Evolutionary conservation across 2,329 filamentous ascomycete genomes (phyloP).

Genomic region (Nakataea oryzae): DNA sequence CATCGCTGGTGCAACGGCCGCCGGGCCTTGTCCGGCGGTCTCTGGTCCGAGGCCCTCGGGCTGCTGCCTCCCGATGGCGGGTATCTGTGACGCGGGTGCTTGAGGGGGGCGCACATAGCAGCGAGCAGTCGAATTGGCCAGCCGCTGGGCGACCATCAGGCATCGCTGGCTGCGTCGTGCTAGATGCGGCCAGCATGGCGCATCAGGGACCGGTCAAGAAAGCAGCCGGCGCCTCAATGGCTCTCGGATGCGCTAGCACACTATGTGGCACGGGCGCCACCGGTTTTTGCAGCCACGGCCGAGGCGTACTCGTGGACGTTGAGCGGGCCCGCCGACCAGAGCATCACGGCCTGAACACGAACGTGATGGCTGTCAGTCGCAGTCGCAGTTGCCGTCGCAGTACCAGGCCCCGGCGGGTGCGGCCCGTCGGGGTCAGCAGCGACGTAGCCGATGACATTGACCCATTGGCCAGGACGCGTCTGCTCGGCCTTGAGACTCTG

Average conservation of each 20-base stretch:
- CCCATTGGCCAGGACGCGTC: conserved; percentile 67
- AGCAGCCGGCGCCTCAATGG: background rate
- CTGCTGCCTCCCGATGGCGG: background rate
- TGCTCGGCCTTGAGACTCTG: conserved; percentile 52
- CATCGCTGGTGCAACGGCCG: background rate
- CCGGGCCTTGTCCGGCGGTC: too few relatives aligned
- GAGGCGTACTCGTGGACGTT: conserved; percentile 60
- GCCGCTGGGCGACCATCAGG: background rate
- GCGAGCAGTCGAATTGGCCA: background rate
- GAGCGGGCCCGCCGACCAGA: conserved; percentile 69
- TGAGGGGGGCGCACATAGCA: background rate
- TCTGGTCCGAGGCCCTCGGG: background rate
- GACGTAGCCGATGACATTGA: conserved; percentile 82
- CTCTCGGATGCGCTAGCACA: background rate
- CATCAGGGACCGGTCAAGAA: background rate
- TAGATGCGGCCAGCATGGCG: background rate
- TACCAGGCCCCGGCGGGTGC: conserved; percentile 5
- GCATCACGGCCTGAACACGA: conserved; percentile 60
- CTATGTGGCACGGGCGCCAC: background rate
- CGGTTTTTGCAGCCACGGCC: background rate
- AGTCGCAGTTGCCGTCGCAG: conserved; percentile 4
- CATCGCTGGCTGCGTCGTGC: background rate
- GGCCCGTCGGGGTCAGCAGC: conserved; percentile 15
- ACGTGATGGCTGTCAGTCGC: conserved; percentile 13
- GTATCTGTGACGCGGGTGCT: background rate